Base-by-base conservation (phyloP, 345 rosid species). In the Lepidium africanum region DNA sequence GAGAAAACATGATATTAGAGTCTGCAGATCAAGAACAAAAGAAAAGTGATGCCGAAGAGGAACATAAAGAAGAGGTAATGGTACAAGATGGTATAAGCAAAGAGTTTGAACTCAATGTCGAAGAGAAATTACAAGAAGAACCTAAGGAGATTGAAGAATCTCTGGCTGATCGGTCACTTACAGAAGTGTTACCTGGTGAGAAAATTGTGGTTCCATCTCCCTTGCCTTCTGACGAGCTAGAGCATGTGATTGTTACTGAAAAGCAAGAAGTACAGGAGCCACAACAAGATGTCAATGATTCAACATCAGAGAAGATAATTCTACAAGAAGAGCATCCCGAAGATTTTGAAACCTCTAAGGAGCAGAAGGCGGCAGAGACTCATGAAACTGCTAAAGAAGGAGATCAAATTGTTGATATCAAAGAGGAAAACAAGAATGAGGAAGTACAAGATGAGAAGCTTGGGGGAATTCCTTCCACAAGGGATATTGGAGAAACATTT, bases 181-280 rank as follows among this genome's bases (percentile, higher is more conserved):
- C 56, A 42, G 60, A 57, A 41, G 72, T 74, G 59, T 55, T 70
- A 79, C 38, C 50, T 38, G 60, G 46, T 13, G 82, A 58, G 67
- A 76, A 64, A 51, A 38, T 61, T 17, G 0, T 37, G n/a, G 5
- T 9, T 70, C 49, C 79, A 64, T 36, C 60, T 36, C 14, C 27
- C 10, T 72, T 55, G 60, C 61, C 61, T 72, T 51, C 23, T 13
- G 49, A 59, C 14, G 70, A 69, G 58, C 59, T 11, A 25, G 67
- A 71, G 59, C 57, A 65, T 45, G 72, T 41, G 61, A 14, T 41
- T 15, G 32, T 57, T 63, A 41, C 39, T 10, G 37, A 59, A 46
- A 69, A 66, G 37, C 59, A 74, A 75, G 70, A 58, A 73, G 73
- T 54, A 23, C 1, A 0, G 1, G 3, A 51, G 55, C 2, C 46